Percentiles rank a stretch among this genome's conserved stretches.
phyloP scores from a whole-genome alignment of 2,329 filamentous ascomycete species.

The Cladosporium sp. region DNA sequence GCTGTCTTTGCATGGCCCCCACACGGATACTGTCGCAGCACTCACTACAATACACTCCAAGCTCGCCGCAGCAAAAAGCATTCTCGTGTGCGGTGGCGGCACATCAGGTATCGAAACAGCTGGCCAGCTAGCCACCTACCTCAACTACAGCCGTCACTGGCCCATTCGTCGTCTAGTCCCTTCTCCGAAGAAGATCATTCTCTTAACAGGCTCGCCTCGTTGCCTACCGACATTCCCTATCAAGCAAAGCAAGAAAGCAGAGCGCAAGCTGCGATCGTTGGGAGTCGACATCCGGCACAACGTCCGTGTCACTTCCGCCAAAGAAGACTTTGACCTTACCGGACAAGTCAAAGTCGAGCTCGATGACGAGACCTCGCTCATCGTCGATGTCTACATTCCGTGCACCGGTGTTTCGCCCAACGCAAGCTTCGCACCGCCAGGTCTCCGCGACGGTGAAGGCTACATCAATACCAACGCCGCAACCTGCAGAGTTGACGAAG shows the following conservation, averaged over 20 bases:
- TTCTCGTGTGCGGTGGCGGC: constrained; percentile 36
- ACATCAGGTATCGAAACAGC: constrained; percentile 35
- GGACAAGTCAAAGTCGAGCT: constrained; percentile 24
- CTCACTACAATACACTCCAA: constrained; percentile 28
- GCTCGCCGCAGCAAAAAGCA: constrained; percentile 28
- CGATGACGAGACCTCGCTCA: constrained; percentile 28
- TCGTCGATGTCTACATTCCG: constrained; percentile 34
- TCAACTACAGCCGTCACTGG: constrained; percentile 24
- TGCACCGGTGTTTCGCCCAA: constrained; percentile 33
- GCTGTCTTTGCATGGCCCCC: constrained; percentile 31
- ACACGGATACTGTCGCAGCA: constrained; percentile 32
- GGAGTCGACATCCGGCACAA: constrained; percentile 30
- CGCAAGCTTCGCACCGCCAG: constrained; percentile 26
- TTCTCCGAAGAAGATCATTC: constrained; percentile 27
- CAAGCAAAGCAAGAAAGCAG: constrained; percentile 27
- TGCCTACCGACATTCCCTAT: constrained; percentile 30
- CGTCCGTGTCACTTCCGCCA: constrained; percentile 22
- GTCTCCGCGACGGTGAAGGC: constrained; percentile 25
- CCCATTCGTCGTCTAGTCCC: constrained; percentile 14
- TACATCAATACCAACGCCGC: constrained; percentile 25
- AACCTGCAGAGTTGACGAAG: constrained; percentile 29
- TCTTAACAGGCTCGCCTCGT: constrained; percentile 28
- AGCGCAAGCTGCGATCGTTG: constrained; percentile 28
- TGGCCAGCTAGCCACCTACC: constrained; percentile 33
- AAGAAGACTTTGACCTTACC: constrained; percentile 21